Base-by-base conservation (phyloP, 495 filamentous ascomycete genomes). In the Aspergillus conjunctus region DNA sequence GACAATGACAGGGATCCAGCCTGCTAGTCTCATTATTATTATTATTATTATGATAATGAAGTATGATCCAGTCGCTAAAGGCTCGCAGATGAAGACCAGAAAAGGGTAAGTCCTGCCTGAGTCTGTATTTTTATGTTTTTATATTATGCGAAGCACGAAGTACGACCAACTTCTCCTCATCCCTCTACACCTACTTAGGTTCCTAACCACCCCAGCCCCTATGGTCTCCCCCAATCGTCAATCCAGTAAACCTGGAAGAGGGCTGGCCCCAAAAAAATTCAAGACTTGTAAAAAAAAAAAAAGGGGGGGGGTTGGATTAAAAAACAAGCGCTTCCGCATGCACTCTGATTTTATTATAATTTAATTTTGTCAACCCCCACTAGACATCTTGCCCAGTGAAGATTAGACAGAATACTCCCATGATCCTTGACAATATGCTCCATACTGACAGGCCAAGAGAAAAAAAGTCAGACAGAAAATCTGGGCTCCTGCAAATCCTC, bases 1-100 rank as follows among this genome's bases (percentile, higher is more conserved):
- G 63, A 46, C 58, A 33, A 59, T 33, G 26, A 65, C 59, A 64
- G 55, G 65, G 63, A 63, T 65, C 41, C 37, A 1, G 56, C 61
- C 46, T 64, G 63, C 48, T 64, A 51, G 37, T 39, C 54, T 32
- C 26, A 26, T 26, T 26, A 26, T 26, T 26, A 26, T 26, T 26
- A 5, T 32, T 18, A 26, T 26, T 26, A 26, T 26, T 26, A 26
- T 26, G n/a, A n/a, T n/a, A n/a, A n/a, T n/a, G n/a, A n/a, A n/a
- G n/a, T 26, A 5, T 55, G 60, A 41, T 26, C 37, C 5, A 30
- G 61, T 46, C 26, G 49, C 30, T 51, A 21, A 32, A 51, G 21
- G 22, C 49, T 51, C 30, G 49, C 0, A 51, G 49, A 32, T 51
- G 49, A 51, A 30, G 22, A 32, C 21, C 21, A 31, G 8, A 32